Base-by-base conservation (phyloP, 345 rosid genomes). In the Eucalyptus decipiens region DNA sequence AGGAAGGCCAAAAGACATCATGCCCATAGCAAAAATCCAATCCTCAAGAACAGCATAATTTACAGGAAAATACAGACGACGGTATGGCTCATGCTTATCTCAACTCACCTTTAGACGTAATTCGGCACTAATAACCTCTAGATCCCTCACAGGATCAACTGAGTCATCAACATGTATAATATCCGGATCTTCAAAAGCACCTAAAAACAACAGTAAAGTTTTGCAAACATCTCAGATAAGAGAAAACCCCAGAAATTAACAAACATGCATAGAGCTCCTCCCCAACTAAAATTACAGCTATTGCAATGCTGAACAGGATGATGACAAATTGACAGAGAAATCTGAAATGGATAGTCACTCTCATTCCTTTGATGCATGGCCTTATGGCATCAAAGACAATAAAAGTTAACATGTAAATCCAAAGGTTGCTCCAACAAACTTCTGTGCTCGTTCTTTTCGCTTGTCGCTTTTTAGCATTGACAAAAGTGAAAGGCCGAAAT, bases 101-200 rank as follows among this genome's bases (percentile, higher is more conserved):
- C 30, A 37, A 76, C 85, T 37, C 58, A 98, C 99, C 99, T 98
- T 98, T 65, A 96, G 94, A 26, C 99, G 95, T 89, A 98, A 89
- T 90, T 98, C 99, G 62, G 91, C 95, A 92, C 94, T 93, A 69
- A 98, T 97, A 91, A 93, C 91, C 93, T 97, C 99, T 56, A 97
- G 92, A 90, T 98, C 99, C 93, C 99, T 94, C 60, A 97, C 99
- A 86, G 99, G 99, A 91, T 98, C 99, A 52, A 98, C 93, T 56
- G 95, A 34, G 89, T 98, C 99, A 92, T 98, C 99, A 7, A 98
- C 99, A 91, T 98, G 99, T 89, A 98, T 94, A 90, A 98, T 95
- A 89, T 98, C 99, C 19, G 99, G 88, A 94, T 98, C 99, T 91
- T 98, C 99, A 91, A 98, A 98, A 86, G 99, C 99, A 88, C 99